Evolutionary conservation across 2,329 filamentous ascomycete species (phyloP).

Genomic region (Emmonsia crescens): DNA sequence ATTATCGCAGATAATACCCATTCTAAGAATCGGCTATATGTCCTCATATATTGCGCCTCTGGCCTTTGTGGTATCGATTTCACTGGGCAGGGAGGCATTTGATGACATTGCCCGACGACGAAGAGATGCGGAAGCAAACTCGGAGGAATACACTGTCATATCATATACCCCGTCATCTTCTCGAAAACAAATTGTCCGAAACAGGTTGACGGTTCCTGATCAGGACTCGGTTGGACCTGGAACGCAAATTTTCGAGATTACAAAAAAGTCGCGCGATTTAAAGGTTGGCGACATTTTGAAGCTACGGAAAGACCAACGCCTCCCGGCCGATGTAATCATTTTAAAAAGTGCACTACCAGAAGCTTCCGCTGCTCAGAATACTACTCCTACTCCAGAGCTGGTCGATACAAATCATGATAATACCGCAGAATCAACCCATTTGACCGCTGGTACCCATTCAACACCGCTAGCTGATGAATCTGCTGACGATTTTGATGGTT

Average conservation of each 20-base stretch:
- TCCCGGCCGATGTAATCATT: conserved; percentile 90
- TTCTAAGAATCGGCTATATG: conserved; percentile 83
- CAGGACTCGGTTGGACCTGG: conserved; percentile 19
- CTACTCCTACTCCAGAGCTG: neutral
- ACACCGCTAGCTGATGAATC: conserved; percentile 16
- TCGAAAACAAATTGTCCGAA: conserved; percentile 9
- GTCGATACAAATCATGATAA: neutral
- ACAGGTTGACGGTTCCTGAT: conserved; percentile 16
- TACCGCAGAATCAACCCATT: conserved; percentile 11
- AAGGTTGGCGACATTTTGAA: conserved; percentile 95
- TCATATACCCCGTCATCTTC: conserved; percentile 46
- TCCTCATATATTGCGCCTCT: conserved; percentile 89
- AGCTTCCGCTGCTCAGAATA: neutral
- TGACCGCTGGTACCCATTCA: conserved; percentile 9
- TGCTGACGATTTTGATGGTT: conserved; percentile 27
- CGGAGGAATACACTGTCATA: conserved; percentile 74
- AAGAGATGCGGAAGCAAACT: conserved; percentile 87
- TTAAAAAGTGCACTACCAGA: conserved; percentile 53
- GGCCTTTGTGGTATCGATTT: conserved; percentile 83
- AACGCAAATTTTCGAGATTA: conserved; percentile 50
- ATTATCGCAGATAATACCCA: conserved; percentile 81
- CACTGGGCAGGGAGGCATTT: conserved; percentile 87
- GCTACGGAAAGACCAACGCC: conserved; percentile 78
- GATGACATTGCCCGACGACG: conserved; percentile 82
- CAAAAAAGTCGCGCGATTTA: conserved; percentile 74